Conservation (phyloP, 1,139 yeast species). For the Yamadazyma triangularis region DNA sequence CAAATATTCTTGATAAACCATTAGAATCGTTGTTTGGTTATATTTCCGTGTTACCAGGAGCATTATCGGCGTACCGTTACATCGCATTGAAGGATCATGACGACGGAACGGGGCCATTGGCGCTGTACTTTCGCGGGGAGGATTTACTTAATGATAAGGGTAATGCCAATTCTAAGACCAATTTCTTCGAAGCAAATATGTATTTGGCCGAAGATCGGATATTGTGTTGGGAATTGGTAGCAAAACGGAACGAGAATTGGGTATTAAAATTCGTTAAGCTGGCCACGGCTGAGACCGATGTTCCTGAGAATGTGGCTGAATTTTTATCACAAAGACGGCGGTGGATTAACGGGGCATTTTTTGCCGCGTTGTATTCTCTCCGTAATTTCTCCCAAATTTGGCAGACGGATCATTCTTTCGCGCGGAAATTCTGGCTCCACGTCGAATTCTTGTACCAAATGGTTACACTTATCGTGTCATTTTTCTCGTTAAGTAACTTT, state of each 20-base stretch:
- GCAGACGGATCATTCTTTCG: constrained; percentile 76
- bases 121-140: constrained; percentile 89
- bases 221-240: constrained; percentile 94
- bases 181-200: constrained; percentile 95
- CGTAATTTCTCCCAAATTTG: constrained; percentile 76
- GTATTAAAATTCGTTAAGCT: constrained; percentile 86
- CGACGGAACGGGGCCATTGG: constrained; percentile 90
- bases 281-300: constrained; percentile 97
- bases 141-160: constrained; percentile 39
- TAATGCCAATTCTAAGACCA: constrained; percentile 41
- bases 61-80: constrained; percentile 89
- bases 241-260: constrained; percentile 85
- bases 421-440: constrained; percentile 75
- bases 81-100: constrained; percentile 79
- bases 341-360: constrained; percentile 97
- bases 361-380: constrained; percentile 90
- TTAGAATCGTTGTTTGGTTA: constrained; percentile 91
- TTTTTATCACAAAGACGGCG: constrained; percentile 93
- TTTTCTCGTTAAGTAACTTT: constrained; percentile 87
- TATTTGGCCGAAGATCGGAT: constrained; percentile 97
- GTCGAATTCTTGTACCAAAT: constrained; percentile 83
- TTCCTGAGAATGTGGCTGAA: constrained; percentile 87
- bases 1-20: constrained; percentile 92
- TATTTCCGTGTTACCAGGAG: constrained; percentile 93
- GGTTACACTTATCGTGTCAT: constrained; percentile 70